These are phyloP conservation scores for Arthrobotrys conoides DNA, from an alignment of 2,329 filamentous ascomycete species.

Conservation along the genomic window DNA sequence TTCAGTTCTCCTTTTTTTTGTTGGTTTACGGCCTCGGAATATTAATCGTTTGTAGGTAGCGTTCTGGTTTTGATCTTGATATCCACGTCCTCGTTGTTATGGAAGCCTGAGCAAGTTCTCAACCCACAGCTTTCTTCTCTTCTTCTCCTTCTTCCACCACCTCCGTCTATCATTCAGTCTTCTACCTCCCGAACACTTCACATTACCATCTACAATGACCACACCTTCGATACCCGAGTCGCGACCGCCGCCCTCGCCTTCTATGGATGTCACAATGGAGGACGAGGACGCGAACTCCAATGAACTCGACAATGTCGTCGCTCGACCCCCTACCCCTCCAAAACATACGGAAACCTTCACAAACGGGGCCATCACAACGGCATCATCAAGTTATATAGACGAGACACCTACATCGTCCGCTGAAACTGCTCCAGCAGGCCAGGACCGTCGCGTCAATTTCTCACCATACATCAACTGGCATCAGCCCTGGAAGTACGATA, in stretches of 20 bases:
- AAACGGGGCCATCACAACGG: neutral
- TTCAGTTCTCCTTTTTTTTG: slow-evolving; percentile 21
- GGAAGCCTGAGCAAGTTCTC: slow-evolving; percentile 39
- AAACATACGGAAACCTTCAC: slow-evolving; percentile 65
- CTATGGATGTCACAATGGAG: slow-evolving; percentile 52
- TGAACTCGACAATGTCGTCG: slow-evolving; percentile 72
- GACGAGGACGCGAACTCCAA: slow-evolving; percentile 60
- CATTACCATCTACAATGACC: slow-evolving; percentile 33
- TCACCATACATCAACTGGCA: slow-evolving; percentile 73
- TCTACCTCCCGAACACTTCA: neutral
- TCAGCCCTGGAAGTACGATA: slow-evolving; percentile 67
- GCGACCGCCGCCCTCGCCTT: slow-evolving; percentile 9
- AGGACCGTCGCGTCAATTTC: slow-evolving; percentile 75
- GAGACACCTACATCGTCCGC: slow-evolving; percentile 67
- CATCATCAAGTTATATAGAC: slow-evolving; percentile 57
- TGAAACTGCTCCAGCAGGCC: slow-evolving; percentile 66
- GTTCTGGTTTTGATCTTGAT: neutral
- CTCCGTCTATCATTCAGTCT: neutral
- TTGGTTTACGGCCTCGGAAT: slow-evolving; percentile 14
- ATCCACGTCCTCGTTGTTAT: slow-evolving; percentile 47
- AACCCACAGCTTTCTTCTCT: slow-evolving; percentile 16
- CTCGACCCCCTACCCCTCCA: slow-evolving; percentile 79
- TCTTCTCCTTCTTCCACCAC: neutral
- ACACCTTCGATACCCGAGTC: slow-evolving; percentile 24
- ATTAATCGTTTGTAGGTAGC: slow-evolving; percentile 30